Base-by-base conservation (phyloP, 2,329 filamentous ascomycete species). In the Epichloe scottii region DNA sequence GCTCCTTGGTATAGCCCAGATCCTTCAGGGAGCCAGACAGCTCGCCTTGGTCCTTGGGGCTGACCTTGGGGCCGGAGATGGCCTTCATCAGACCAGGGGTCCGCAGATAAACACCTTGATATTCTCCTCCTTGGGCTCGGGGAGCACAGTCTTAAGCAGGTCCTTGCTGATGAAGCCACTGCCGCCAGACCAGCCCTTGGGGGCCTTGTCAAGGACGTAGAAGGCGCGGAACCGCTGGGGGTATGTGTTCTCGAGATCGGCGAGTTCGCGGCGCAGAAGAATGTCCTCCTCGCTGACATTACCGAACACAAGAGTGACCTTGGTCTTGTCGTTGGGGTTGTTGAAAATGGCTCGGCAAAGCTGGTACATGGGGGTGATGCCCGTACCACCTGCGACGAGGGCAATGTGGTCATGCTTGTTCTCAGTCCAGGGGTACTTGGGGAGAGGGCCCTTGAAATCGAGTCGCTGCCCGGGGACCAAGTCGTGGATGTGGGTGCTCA, bases 281-380 rank as follows among this genome's bases (percentile, higher is more conserved):
- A 98, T 95, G 64, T 98, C 93, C 57, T 91, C 80, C 73, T 97
- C 88, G 26, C 73, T 75, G 54, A 96, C 72, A 73, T 97, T 98
- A 59, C 89, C 93, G 64, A 91, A 96, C 38, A 98, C 79, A 34
- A 98, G 82, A 5, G 91, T 97, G 41, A 98, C 89, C 76, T 95
- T 95, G 61, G 93, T 98, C 81, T 93, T 90, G 74, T 98, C 93
- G 42, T 87, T 81, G 54, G 91, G 89, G 79, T 96, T 95, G 71
- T 85, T 88, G 82, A 97, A 95, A 72, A 98, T 95, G 64, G 84
- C 79, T 56, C 88, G 88, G 57, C 82, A 76, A 44, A 98, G 82
- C 76, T 98, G 93, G 77, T 87, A 97, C 91, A 97, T 96, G 59
- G 93, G 93, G 11, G 93, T 93, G 68, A 98, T 95, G 55, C 93